Evolutionary conservation across 2,329 filamentous ascomycete species (phyloP), one percentile per base, ranked within the genome.

Genomic region (Colletotrichum zoysiae): DNA sequence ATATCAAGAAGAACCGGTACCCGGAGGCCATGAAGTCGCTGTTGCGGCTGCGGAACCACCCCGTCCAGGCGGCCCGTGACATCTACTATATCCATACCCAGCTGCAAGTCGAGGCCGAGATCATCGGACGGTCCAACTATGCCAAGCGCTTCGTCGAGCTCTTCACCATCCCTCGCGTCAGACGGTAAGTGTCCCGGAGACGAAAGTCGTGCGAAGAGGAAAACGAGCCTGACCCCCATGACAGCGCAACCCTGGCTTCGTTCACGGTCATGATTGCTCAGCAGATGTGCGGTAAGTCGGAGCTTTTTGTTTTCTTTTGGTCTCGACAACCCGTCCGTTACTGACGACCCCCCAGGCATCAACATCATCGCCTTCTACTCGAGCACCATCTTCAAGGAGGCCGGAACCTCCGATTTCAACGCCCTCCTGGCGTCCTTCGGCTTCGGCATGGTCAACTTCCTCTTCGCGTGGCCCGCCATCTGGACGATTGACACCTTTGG

Each of bases 401-500:
- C 83, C 2, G 85, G 84, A 18, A 71, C 65, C 1, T 71, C 70
- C 14, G 65, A 65, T 26, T 71, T 55, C 48, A 65, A 71, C 65
- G 70, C 65, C 53, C 70, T 96, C 23, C 59, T 89, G 26, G 88
- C 86, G 0, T 88, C 88, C 0, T 87, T 85, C 75, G 88, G 88
- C 0, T 90, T 89, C 72, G 89, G 89, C 8, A 79, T 90, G 1
- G 83, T 89, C 70, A 74, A 61, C 76, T 91, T 91, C 79, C 62
- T 91, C 42, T 92, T 91, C 74, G 89, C 90, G 30, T 90, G 88
- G 79, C 90, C 90, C 0, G 90, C 90, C 9, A 82, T 92, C 73
- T 90, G 86, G 84, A 91, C 90, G 2, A 92, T 92, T 66, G 90
- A 92, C 76, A 91, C 89, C 0, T 91, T 88, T 74, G 90, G 90